phyloP scores from a whole-genome alignment of 2,329 filamentous ascomycete species.

The Aspergillus thermomutatus region DNA sequence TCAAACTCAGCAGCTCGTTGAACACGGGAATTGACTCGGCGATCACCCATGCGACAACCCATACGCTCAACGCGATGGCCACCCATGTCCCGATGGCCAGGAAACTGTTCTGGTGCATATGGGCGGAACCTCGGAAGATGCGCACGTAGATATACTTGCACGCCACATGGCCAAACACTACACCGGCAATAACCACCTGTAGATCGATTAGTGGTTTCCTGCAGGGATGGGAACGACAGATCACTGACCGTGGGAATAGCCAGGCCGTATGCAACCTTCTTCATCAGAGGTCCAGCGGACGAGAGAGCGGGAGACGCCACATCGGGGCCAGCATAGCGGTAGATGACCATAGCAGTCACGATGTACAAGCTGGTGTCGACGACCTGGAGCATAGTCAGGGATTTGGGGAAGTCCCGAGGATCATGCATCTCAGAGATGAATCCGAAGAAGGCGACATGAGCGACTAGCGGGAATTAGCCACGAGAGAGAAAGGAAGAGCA shows the following conservation, averaged over 20 bases:
- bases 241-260: slow-evolving; percentile 65
- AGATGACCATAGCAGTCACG: slow-evolving; percentile 64
- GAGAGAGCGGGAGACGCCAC: slow-evolving; percentile 65
- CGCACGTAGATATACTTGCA: slow-evolving; percentile 64
- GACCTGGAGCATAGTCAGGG: slow-evolving; percentile 60
- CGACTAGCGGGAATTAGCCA: slow-evolving; percentile 28
- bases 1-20: slow-evolving; percentile 61
- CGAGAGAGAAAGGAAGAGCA: neutral
- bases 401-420: slow-evolving; percentile 59
- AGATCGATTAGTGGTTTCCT: slow-evolving; percentile 8
- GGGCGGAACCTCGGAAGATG: slow-evolving; percentile 57
- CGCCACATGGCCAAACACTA: slow-evolving; percentile 65
- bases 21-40: slow-evolving; percentile 69
- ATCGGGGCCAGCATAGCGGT: slow-evolving; percentile 60
- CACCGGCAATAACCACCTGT: slow-evolving; percentile 63
- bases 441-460: slow-evolving; percentile 64
- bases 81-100: slow-evolving; percentile 57
- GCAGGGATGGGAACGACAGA: too few relatives aligned
- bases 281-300: slow-evolving; percentile 54
- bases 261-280: slow-evolving; percentile 64
- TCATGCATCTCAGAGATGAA: slow-evolving; percentile 63
- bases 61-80: slow-evolving; percentile 52
- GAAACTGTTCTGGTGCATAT: slow-evolving; percentile 48
- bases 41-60: slow-evolving; percentile 63
- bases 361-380: slow-evolving; percentile 62